Evolutionary conservation across 23 red algal genomes (phyloP).

Genomic region (Chondrus crispus): DNA sequence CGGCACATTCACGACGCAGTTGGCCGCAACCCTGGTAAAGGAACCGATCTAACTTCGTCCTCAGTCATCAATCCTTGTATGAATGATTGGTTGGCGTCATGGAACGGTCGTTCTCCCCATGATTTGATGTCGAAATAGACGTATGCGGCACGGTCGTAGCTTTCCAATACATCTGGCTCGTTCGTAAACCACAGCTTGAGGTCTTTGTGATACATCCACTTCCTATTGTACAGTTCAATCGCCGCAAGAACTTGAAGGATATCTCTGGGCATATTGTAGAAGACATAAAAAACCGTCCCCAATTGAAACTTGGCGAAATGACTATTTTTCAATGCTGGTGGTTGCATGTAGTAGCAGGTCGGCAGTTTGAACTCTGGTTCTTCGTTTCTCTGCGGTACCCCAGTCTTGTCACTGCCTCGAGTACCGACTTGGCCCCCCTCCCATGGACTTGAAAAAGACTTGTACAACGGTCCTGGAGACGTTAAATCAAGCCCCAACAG

Average conservation of each 20-base stretch:
- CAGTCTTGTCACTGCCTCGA: not conserved
- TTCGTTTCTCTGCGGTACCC: slow-evolving; percentile 5
- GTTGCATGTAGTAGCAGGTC: slow-evolving; percentile 82
- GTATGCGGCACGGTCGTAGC: slow-evolving; percentile 71
- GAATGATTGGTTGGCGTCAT: slow-evolving; percentile 80
- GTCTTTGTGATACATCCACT: slow-evolving; percentile 95
- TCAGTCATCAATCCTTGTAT: slow-evolving; percentile 92
- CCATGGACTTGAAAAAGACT: slow-evolving; percentile 70
- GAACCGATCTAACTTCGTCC: slow-evolving; percentile 69
- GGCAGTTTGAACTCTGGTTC: slow-evolving; percentile 87
- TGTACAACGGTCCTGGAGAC: slow-evolving; percentile 81
- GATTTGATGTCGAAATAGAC: slow-evolving; percentile 96
- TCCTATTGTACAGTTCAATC: slow-evolving; percentile 86
- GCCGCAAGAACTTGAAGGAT: slow-evolving; percentile 88
- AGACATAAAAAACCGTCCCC: slow-evolving; percentile 91
- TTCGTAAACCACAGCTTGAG: slow-evolving; percentile 90
- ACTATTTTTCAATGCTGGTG: slow-evolving; percentile 65
- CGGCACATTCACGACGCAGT: not conserved
- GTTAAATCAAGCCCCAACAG: slow-evolving; percentile 88
- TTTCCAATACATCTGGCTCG: slow-evolving; percentile 23
- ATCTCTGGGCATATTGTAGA: slow-evolving; percentile 95
- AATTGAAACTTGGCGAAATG: slow-evolving; percentile 94
- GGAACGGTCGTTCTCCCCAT: slow-evolving; percentile 87
- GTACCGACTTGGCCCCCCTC: slow-evolving; percentile 38
- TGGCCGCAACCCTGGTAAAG: slow-evolving; percentile 9